Base-by-base conservation (phyloP, 768 basidiomycete genomes). In the Termitomyces sp. region DNA sequence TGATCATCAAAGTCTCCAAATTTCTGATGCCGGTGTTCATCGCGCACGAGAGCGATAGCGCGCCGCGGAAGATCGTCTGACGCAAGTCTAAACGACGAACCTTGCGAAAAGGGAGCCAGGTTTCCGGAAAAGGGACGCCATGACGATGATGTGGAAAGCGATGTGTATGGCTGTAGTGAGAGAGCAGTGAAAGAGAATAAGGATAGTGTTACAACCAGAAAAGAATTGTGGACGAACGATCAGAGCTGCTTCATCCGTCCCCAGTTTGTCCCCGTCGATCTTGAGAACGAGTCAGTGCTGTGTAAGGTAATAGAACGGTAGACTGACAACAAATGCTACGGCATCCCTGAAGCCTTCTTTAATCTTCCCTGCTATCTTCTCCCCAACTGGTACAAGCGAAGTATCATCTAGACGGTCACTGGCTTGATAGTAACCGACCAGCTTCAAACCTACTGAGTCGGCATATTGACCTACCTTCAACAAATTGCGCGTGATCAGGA, bases 1-100 rank as follows among this genome's bases (percentile, higher is more conserved):
- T 92, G 87, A 62, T 92, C 90, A 57, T 92, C 90, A 60, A 92
- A 92, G 68, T 92, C 90, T 4, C 85, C 86, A 57, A 92, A 85
- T 47, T 78, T 74, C 57, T 77, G 71, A 56, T 87, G 84, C 53
- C 77, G 68, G n/a, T 72, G 73, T 42, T 72, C 66, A 44, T 84
- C 78, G 39, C 73, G 75, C 16, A 87, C 82, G 1, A 83, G 71
- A 4, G 68, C 63, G 14, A 82, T 66, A 1, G 86, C 83, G 12
- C 74, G 76, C 5, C 66, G 60, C 0, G 86, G 83, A 4, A 79
- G 64, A 34, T 75, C 73, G 0, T 76, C 60, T 14, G 79, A 75
- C 2, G 71, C 67, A 41, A 91, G 69, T 58, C 78, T 74, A 65
- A 85, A 77, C 27, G 59, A 64, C 0, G 82, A 81, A 5, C 74